These are phyloP conservation scores for Syzygium grande DNA, from an alignment of 345 rosid genomes.

Conservation along the genomic window DNA sequence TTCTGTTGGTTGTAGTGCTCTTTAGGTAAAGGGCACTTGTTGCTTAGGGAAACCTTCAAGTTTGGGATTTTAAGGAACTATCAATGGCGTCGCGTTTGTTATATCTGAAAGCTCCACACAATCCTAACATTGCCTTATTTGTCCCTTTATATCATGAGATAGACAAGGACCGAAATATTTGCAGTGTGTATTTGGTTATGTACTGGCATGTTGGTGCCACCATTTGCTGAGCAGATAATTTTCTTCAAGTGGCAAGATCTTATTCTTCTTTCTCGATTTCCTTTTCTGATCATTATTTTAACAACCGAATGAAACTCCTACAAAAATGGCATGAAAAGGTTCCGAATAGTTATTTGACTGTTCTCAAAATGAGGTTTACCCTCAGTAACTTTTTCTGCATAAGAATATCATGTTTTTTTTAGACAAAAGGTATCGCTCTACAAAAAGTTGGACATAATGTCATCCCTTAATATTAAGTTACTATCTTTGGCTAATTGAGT, in stretches of 20 bases:
- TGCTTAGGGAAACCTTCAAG: slow-evolving; percentile 27
- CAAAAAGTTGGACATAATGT: not conserved
- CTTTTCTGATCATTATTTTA: not conserved
- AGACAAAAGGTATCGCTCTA: not conserved
- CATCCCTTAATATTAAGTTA: not conserved
- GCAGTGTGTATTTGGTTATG: not conserved
- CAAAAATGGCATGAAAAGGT: not conserved
- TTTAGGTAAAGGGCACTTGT: slow-evolving; percentile 48
- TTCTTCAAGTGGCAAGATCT: slow-evolving; percentile 1
- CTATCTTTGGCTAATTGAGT: not conserved
- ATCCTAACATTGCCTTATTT: slow-evolving; percentile 5
- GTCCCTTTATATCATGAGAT: not conserved
- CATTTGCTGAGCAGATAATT: not conserved
- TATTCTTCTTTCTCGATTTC: not conserved
- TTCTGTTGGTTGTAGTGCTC: slow-evolving; percentile 5
- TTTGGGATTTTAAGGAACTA: slow-evolving; percentile 29
- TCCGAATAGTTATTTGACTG: not conserved
- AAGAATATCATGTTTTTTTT: not conserved
- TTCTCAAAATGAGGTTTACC: not conserved
- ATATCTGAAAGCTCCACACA: slow-evolving; percentile 9
- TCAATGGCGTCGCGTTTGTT: slow-evolving; percentile 5
- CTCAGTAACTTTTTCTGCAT: not conserved
- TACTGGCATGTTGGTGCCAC: not conserved
- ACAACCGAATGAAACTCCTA: not conserved
- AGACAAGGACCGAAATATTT: not conserved